Evolutionary conservation across 176 grass and related monocot genomes (phyloP), one percentile per base, ranked within the genome.

Genomic region (Eragrostis nindensis): DNA sequence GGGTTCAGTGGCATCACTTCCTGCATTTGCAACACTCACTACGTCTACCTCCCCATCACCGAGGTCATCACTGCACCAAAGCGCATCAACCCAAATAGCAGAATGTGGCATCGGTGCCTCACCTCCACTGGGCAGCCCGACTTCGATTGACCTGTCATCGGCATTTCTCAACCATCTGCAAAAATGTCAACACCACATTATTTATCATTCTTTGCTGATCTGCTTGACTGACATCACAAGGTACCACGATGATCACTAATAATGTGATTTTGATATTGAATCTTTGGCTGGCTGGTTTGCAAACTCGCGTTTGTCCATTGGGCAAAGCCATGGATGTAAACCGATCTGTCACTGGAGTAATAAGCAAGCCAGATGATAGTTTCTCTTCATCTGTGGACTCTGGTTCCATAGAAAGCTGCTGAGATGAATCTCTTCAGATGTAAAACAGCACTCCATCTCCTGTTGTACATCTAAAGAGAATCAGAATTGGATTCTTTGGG

Each of bases 81-180:
- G 68, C 59, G 80, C 47, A 82, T 95, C 11, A 86, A 95, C 88
- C 88, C 90, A 25, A 95, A 99, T 74, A 99, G 96, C 86, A 93
- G 96, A 69, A 95, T 99, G 96, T 99, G 96, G 96, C 92, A 99
- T 74, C 90, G 96, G 3, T 95, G 92, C 59, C 86, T 95, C 22
- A 95, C 92, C 7, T 95, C 96, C 27, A 95, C 96, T 25, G 92
- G 86, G 71, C 96, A 99, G 17, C 92, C 96, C 5, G 86, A 99
- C 65, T 95, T 99, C 55, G 86, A 82, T 68, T 93, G 87, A 88
- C 67, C 24, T 84, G 46, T 15, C 14, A 6, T 70, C n/a, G 8
- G 16, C 29, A 59, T 21, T 68, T 25, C 45, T 6, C n/a, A 11
- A 47, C 27, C 43, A 86, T 66, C 21, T 47, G 19, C 52, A 15